Conservation (phyloP, 352 stramenopile species). For the Pythium plurisporium region DNA sequence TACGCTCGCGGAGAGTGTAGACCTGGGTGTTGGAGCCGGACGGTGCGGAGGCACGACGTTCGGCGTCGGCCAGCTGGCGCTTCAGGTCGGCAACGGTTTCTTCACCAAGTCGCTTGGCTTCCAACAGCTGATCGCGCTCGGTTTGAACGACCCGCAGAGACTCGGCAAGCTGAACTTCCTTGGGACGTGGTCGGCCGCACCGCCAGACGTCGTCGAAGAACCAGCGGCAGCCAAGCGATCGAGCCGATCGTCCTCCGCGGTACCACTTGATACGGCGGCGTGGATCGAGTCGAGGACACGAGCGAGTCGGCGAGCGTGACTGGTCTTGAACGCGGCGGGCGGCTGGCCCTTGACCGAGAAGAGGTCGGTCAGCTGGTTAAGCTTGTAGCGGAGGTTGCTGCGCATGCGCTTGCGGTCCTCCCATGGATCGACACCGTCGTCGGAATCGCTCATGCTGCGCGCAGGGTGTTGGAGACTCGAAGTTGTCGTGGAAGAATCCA, state of each 20-base stretch:
- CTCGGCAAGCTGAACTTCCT: neutral
- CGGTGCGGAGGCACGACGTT: neutral
- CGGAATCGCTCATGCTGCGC: slow-evolving; percentile 1
- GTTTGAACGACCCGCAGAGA: neutral
- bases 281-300: neutral
- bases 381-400: neutral
- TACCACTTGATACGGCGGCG: neutral
- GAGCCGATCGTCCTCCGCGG: neutral
- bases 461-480: neutral
- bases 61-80: neutral
- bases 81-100: neutral
- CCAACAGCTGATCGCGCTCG: neutral
- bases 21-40: neutral
- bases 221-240: neutral
- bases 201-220: too few species aligned
- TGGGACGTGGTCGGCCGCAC: too few species aligned
- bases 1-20: neutral
- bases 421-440: neutral
- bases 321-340: neutral
- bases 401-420: neutral
- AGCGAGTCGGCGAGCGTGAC: neutral
- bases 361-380: neutral
- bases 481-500: too few species aligned
- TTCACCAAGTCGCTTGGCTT: neutral
- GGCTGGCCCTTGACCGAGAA: neutral